phyloP scores from a whole-genome alignment of 1,284 basidiomycete genomes.

The Austroboletus rostrupii region DNA sequence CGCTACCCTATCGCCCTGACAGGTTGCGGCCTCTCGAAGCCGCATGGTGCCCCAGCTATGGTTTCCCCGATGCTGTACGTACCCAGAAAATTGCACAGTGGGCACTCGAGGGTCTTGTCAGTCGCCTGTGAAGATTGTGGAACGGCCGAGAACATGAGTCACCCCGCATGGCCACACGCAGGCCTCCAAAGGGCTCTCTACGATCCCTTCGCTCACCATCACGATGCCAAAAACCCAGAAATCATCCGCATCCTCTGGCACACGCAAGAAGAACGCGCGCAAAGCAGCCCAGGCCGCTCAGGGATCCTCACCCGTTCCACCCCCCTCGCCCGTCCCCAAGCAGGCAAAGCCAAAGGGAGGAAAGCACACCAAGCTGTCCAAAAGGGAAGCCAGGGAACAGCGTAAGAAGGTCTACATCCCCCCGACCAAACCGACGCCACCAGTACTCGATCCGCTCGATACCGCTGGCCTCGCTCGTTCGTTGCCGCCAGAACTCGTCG shows the following conservation, averaged over 20 bases:
- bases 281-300: conserved; percentile 27
- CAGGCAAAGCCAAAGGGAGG: conserved; percentile 46
- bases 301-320: conserved; percentile 27
- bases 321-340: conserved; percentile 31
- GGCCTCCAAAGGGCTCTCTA: too few species aligned
- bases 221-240: conserved; percentile 52
- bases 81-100: too few species aligned
- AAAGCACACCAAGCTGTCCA: conserved; percentile 42
- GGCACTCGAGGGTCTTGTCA: too few species aligned
- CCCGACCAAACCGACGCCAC: conserved; percentile 81
- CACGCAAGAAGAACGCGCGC: conserved; percentile 82
- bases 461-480: conserved; percentile 74
- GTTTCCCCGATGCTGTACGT: too few species aligned
- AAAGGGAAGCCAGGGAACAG: conserved; percentile 65
- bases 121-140: too few species aligned
- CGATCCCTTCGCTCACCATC: too few species aligned
- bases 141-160: too few species aligned
- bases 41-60: too few species aligned
- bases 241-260: conserved; percentile 75
- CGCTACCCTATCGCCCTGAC: too few species aligned
- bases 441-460: conserved; percentile 88
- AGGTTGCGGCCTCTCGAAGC: too few species aligned
- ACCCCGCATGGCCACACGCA: too few species aligned
- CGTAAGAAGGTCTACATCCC: conserved; percentile 79
- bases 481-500: conserved; percentile 81